Conservation (phyloP, 768 basidiomycete species). For the Neoboletus brunneissimus region DNA sequence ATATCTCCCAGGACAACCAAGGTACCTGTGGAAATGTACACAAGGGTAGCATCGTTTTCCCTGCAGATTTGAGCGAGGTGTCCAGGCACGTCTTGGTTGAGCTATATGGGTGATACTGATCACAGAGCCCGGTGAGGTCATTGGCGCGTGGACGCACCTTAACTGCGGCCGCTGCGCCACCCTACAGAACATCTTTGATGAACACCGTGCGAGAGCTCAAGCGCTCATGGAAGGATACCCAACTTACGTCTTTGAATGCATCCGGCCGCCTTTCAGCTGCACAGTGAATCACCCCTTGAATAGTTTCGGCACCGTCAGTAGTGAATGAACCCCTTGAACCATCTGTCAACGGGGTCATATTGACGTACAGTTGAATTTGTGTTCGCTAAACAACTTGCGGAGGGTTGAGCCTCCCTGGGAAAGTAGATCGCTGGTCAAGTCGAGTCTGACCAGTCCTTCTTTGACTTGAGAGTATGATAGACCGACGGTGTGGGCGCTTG, state of each 20-base stretch:
- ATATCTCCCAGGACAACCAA: neutral
- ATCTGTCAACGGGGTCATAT: neutral
- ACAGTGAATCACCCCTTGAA: constrained; percentile 84
- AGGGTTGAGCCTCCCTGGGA: constrained; percentile 40
- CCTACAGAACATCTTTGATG: neutral
- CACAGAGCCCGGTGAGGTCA: neutral
- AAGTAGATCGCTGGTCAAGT: constrained; percentile 55
- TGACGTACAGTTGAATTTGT: constrained; percentile 68
- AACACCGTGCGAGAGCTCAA: neutral
- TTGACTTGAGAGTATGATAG: constrained; percentile 70
- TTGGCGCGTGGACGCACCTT: constrained; percentile 41
- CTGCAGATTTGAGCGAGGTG: constrained; percentile 67
- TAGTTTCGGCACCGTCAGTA: neutral
- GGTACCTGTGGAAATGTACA: constrained; percentile 92
- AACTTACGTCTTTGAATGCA: constrained; percentile 79
- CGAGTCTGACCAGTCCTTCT: constrained; percentile 53
- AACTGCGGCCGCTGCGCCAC: constrained; percentile 65
- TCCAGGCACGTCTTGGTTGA: constrained; percentile 77
- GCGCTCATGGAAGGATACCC: neutral
- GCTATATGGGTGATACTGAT: constrained; percentile 38
- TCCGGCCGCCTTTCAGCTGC: constrained; percentile 94
- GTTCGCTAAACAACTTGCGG: constrained; percentile 49
- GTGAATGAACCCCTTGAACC: neutral
- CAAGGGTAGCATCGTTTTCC: constrained; percentile 59
- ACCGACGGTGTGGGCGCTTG: constrained; percentile 51